Base-by-base conservation (phyloP, 768 basidiomycete species). In the Pleurotus cornucopiae region DNA sequence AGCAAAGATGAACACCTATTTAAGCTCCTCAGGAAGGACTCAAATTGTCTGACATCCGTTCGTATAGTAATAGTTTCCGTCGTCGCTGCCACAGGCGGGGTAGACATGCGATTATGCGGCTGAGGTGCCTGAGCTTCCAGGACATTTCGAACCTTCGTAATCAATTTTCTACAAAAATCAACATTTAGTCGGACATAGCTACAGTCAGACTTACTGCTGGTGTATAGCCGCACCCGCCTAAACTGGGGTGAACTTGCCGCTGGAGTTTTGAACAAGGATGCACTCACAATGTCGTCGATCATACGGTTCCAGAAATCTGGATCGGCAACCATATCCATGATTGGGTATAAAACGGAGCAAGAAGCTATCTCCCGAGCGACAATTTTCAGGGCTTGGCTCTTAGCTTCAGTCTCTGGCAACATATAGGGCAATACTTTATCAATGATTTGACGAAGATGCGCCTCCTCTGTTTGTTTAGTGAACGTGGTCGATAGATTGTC, bases 251-350 rank as follows among this genome's bases (percentile, higher is more conserved):
- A 49, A 38, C 13, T 37, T 41, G 16, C 20, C 37, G 12, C 20
- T 5, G 41, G 6, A 45, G 53, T 34, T 57, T 5, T 51, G 37
- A 48, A 51, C 46, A 7, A 34, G 44, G 21, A 41, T 41, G 21
- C 14, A 76, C 91, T 71, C 67, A 94, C 95, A 73, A 91, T 83
- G 72, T 94, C 87, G 69, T 98, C 95, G 49, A 98, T 90, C 38
- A 84, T 82, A 57, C 84, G 78, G 72, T 99, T 99, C 94, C 94
- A 98, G 61, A 97, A 97, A 69, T 99, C 97, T 4, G 94, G 92
- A 68, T 99, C 97, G 25, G 89, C 80, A 37, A 98, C 66, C 87
- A 96, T 91, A 48, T 98, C 92, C 77, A 96, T 85, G 54, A 96
- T 69, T 11, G 96, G 94, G 64, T 89, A 85, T 40, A 98, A 65